Base-by-base conservation (phyloP, 257 asterid species). In the Solanum arcanum region DNA sequence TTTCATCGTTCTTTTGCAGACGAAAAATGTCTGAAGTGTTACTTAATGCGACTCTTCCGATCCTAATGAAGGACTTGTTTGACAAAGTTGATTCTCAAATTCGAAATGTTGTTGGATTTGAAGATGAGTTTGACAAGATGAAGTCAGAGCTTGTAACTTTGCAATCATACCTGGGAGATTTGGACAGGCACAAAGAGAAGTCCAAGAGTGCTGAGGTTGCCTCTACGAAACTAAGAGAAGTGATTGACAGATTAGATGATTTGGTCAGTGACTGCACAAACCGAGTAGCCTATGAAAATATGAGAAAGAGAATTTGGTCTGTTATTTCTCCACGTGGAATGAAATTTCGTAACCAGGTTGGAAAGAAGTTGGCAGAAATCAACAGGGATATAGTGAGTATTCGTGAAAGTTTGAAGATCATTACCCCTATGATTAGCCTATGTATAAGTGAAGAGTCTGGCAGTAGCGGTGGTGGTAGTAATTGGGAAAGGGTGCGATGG, bases 231-330 rank as follows among this genome's bases (percentile, higher is more conserved):
- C 68, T 90, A 16, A 64, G 44, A 52, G 86, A 88, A 83, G 74
- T 90, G 35, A 86, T 86, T 21, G 83, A 90, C 31, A 83, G 44
- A 39, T 88, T 87, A 16, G 90, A 90, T 90, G 89, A 88, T 52
- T 20, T 88, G 74, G 78, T 88, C 44, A 46, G 6, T 73, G 89
- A 86, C 35, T 86, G 90, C 87, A 86, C 41, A 25, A 88, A 86
- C 35, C 76, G 89, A 47, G 88, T 42, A 44, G 84, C 75, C 14
- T 69, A 86, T 25, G 23, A n/a, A 18, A 82, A 83, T 12, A 74
- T 23, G 64, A 86, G n/a, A 21, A 6, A 7, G 52, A 81, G 2
- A 4, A 12, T 10, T 56, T 59, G 31, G 12, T 35, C 41, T 16
- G 37, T 27, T 25, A 33, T 41, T 64, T 31, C 86, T 83, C 25